These are phyloP conservation scores for Xylariaceae sp. DNA, from an alignment of 2,329 filamentous ascomycete species.

Conservation along the genomic window DNA sequence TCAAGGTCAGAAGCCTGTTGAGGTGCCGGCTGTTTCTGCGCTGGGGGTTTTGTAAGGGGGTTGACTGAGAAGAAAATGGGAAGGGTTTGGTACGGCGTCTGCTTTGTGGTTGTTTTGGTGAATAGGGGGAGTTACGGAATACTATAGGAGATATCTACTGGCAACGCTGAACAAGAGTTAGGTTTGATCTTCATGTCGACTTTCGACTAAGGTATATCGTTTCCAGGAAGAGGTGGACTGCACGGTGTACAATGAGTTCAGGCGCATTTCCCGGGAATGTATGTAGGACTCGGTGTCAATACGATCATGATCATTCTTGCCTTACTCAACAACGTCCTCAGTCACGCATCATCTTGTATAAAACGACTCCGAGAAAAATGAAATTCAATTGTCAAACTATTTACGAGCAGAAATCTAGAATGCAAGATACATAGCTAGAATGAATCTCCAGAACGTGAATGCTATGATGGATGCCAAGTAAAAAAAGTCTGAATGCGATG, in stretches of 20 bases:
- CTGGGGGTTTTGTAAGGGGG: not conserved
- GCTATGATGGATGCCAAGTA: constrained; percentile 3
- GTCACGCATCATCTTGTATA: not conserved
- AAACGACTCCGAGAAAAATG: not conserved
- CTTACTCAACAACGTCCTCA: too few relatives aligned
- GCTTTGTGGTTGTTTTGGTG: too few relatives aligned
- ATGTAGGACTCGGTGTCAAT: too few relatives aligned
- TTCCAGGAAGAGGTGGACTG: not conserved
- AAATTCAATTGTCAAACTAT: not conserved
- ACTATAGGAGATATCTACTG: too few relatives aligned
- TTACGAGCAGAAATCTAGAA: constrained; percentile 10
- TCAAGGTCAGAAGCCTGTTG: not conserved
- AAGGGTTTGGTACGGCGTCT: not conserved
- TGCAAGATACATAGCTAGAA: constrained; percentile 5
- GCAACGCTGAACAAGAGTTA: too few relatives aligned
- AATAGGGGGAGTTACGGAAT: too few relatives aligned
- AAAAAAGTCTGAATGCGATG: constrained; percentile 9
- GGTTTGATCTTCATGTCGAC: too few relatives aligned
- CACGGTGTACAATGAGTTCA: not conserved
- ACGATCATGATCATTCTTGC: too few relatives aligned
- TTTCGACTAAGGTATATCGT: too few relatives aligned
- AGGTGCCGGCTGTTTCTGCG: not conserved
- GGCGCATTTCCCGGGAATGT: too few relatives aligned
- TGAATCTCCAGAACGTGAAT: constrained; percentile 11
- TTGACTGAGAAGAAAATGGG: not conserved